A percentile compares a stretch with the other conserved stretches of the same genome.
Evolutionary conservation across 1,284 basidiomycete species (phyloP).

Genomic region (Puccinia coronata): DNA sequence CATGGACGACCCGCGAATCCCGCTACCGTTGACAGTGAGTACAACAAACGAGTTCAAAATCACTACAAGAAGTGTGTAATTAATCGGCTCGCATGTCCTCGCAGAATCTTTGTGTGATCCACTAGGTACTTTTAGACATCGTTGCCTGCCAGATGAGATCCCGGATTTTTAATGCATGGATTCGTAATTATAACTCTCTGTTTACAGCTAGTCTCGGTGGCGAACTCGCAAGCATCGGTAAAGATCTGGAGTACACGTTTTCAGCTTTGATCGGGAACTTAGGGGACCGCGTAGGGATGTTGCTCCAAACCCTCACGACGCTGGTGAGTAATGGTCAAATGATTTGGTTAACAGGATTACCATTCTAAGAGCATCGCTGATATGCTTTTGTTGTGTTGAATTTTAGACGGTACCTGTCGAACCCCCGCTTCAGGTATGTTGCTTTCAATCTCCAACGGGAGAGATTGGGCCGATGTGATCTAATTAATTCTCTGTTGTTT

Average conservation of each 20-base stretch:
- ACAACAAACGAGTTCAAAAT: background rate
- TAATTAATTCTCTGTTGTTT: background rate
- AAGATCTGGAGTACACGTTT: background rate
- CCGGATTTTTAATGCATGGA: too few relatives aligned
- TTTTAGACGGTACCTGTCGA: background rate
- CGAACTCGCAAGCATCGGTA: conserved; percentile 1
- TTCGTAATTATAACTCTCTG: too few relatives aligned
- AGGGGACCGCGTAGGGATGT: background rate
- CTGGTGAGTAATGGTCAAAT: background rate
- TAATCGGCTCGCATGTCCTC: background rate
- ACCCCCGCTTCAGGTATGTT: background rate
- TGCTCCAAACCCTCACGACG: conserved; percentile 9
- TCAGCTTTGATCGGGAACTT: background rate
- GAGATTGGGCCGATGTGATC: background rate
- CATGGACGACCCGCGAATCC: conserved; percentile 36
- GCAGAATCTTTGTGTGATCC: conserved; percentile 5
- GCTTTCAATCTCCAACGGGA: background rate
- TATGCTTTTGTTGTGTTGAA: background rate
- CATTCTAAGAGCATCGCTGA: background rate
- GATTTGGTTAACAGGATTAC: background rate
- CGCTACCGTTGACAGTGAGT: conserved; percentile 23
- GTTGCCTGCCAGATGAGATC: too few relatives aligned
- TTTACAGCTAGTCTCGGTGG: background rate
- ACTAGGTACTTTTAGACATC: background rate
- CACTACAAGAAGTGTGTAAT: too few relatives aligned